Evolutionary conservation across 805 yeast genomes (phyloP).

Genomic region (Yamadazyma nakazawae): DNA sequence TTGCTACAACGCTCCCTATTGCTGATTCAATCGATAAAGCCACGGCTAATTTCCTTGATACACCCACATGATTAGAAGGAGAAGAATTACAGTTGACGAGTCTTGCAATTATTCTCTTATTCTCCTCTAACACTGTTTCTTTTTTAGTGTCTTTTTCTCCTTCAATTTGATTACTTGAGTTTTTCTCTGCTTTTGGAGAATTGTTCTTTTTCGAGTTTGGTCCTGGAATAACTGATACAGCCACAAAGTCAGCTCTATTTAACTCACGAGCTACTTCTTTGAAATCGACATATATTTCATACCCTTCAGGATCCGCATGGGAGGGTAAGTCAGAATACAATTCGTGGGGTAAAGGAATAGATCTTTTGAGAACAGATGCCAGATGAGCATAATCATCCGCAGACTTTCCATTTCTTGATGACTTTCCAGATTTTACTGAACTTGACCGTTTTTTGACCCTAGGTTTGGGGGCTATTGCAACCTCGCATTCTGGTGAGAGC

Average conservation of each 20-base stretch:
- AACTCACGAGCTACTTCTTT: slow-evolving; percentile 34
- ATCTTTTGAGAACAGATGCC: slow-evolving; percentile 47
- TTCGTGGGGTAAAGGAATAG: slow-evolving; percentile 54
- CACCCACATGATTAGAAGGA: slow-evolving; percentile 39
- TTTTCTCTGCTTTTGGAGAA: slow-evolving; percentile 11
- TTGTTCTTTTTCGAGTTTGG: slow-evolving; percentile 33
- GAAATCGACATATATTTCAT: slow-evolving; percentile 46
- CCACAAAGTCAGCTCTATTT: slow-evolving; percentile 41
- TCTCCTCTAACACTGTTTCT: slow-evolving; percentile 24
- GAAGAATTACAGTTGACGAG: slow-evolving; percentile 39
- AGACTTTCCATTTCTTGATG: slow-evolving; percentile 18
- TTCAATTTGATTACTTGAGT: not conserved
- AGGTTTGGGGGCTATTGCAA: slow-evolving; percentile 69
- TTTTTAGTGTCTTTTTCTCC: slow-evolving; percentile 10
- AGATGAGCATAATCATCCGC: slow-evolving; percentile 24
- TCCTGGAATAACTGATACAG: slow-evolving; percentile 51
- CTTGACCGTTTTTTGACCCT: slow-evolving; percentile 25
- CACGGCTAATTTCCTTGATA: slow-evolving; percentile 51
- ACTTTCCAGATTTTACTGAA: slow-evolving; percentile 21
- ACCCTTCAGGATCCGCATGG: slow-evolving; percentile 21
- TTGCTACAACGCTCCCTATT: slow-evolving; percentile 52
- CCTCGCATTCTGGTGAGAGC: slow-evolving; percentile 61
- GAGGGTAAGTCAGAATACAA: slow-evolving; percentile 22
- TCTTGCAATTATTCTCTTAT: slow-evolving; percentile 49
- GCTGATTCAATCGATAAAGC: slow-evolving; percentile 51